A percentile compares a stretch with the other conserved stretches of the same genome.
Evolutionary conservation across 1,139 yeast genomes (phyloP).

Genomic region (Candida sojae): DNA sequence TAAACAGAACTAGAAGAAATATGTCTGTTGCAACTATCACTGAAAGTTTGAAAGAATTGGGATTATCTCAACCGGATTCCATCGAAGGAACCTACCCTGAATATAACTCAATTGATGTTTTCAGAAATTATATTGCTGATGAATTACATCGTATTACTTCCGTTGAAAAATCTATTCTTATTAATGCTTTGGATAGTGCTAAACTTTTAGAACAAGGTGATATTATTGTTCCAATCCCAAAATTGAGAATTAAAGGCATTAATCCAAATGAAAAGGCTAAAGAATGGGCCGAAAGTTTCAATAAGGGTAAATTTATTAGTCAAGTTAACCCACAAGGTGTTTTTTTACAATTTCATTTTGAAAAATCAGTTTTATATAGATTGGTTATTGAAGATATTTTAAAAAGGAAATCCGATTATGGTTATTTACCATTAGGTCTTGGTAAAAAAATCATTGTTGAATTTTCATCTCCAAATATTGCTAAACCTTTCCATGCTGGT

Average conservation of each 20-base stretch:
- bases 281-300: conserved; percentile 76
- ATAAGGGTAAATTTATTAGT: conserved; percentile 64
- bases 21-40: conserved; percentile 27
- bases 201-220: conserved; percentile 89
- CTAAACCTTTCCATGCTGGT: conserved; percentile 99
- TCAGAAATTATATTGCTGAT: conserved; percentile 85
- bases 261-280: conserved; percentile 82
- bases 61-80: conserved; percentile 32
- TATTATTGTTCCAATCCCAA: conserved; percentile 87
- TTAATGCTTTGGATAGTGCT: conserved; percentile 88
- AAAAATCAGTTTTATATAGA: conserved; percentile 63
- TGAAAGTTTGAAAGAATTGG: conserved; percentile 36
- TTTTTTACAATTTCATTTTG: conserved; percentile 86
- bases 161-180: conserved; percentile 69
- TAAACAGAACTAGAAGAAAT: conserved; percentile 1
- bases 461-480: conserved; percentile 97
- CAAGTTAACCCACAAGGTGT: conserved; percentile 85
- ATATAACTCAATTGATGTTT: conserved; percentile 73
- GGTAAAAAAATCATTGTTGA: conserved; percentile 79
- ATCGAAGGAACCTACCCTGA: conserved; percentile 58
- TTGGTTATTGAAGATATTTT: conserved; percentile 74
- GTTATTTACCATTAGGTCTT: conserved; percentile 73
- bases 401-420: conserved; percentile 61
- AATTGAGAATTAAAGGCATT: conserved; percentile 85
- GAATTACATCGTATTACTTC: conserved; percentile 75